phyloP scores from a whole-genome alignment of 192 early-diverging fungal genomes.

The Entophlyctis luteolus region DNA sequence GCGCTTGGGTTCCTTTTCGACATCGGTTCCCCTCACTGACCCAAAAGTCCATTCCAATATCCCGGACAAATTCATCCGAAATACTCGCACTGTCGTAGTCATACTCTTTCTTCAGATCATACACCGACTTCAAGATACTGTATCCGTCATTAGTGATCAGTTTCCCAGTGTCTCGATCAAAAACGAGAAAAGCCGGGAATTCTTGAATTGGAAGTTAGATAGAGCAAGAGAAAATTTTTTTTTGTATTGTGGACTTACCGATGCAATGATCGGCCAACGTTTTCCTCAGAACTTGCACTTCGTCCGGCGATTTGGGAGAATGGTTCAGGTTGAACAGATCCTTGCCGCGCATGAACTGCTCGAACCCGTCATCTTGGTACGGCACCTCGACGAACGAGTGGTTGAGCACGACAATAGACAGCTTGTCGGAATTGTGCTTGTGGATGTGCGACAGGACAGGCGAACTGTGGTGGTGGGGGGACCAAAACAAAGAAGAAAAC shows the following conservation, averaged over 20 bases:
- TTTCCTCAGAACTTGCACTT: background rate
- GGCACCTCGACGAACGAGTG: background rate
- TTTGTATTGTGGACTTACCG: too few species aligned
- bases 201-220: too few species aligned
- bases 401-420: background rate
- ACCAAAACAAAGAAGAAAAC: too few species aligned
- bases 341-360: background rate
- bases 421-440: background rate
- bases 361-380: background rate
- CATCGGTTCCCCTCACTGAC: too few species aligned
- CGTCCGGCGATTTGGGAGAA: background rate
- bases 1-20: too few species aligned
- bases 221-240: too few species aligned
- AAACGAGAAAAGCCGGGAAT: background rate
- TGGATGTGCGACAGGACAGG: background rate
- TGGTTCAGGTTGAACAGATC: background rate
- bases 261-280: background rate
- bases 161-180: background rate
- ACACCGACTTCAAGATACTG: background rate
- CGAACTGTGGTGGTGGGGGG: too few species aligned
- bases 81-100: too few species aligned
- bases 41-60: too few species aligned
- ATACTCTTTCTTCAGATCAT: too few species aligned
- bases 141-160: background rate
- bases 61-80: too few species aligned